phyloP scores from a whole-genome alignment of 495 filamentous ascomycete genomes.

The Barbatosphaeria neglecta region DNA sequence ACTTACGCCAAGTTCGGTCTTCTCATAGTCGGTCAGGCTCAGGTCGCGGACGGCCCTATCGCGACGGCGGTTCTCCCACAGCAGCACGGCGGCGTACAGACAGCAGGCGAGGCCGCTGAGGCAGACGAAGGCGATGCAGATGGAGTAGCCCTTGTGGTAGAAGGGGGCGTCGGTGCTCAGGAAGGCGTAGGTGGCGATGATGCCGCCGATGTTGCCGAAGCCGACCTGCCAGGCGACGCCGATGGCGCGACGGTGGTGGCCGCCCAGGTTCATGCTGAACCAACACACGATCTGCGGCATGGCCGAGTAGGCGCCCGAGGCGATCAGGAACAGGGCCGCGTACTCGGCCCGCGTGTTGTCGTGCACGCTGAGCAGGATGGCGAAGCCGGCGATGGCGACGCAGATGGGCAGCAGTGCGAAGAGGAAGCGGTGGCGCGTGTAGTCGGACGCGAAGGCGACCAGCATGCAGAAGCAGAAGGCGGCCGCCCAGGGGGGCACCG shows the following conservation, averaged over 20 bases:
- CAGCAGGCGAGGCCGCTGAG: conserved; percentile 50
- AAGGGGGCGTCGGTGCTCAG: conserved; percentile 54
- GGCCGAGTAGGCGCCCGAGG: conserved; percentile 51
- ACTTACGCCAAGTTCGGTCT: conserved; percentile 50
- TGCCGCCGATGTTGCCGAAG: conserved; percentile 90
- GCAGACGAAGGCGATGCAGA: conserved; percentile 64
- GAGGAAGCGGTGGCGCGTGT: conserved; percentile 56
- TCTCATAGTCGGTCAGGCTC: conserved; percentile 58
- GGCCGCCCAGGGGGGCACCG: conserved; percentile 78
- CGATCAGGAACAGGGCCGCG: conserved; percentile 61
- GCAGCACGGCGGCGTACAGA: conserved; percentile 48
- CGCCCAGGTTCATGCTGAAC: conserved; percentile 87
- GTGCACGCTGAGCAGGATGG: conserved; percentile 52
- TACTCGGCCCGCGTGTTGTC: conserved; percentile 51
- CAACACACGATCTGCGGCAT: conserved; percentile 70
- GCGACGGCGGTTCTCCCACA: conserved; percentile 54
- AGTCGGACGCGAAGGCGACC: conserved; percentile 59
- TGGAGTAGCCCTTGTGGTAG: conserved; percentile 65
- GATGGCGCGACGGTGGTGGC: conserved; percentile 72
- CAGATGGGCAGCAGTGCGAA: conserved; percentile 56
- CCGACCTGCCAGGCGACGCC: conserved; percentile 84
- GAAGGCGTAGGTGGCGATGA: conserved; percentile 82
- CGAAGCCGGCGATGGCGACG: conserved; percentile 59
- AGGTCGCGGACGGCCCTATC: conserved; percentile 39
- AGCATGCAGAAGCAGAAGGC: conserved; percentile 66